These are phyloP conservation scores for Coniochaeta hoffmannii DNA, from an alignment of 2,329 filamentous ascomycete species.

Conservation along the genomic window DNA sequence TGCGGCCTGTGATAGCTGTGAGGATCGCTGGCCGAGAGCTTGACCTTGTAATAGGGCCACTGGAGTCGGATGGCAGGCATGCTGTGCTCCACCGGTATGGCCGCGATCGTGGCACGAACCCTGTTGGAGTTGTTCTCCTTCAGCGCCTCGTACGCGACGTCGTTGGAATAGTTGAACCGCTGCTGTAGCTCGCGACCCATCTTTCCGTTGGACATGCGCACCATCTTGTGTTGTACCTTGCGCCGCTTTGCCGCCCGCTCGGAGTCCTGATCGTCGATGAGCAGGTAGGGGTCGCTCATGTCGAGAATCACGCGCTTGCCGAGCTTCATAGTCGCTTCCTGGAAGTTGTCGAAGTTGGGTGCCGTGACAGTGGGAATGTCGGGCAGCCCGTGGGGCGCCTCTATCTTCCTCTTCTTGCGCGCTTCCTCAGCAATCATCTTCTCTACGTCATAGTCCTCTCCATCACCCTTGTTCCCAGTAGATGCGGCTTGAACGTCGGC, in stretches of 20 bases:
- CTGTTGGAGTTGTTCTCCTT: slow-evolving; percentile 98
- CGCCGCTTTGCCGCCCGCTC: slow-evolving; percentile 55
- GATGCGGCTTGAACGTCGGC: too few relatives aligned
- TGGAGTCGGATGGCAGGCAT: slow-evolving; percentile 85
- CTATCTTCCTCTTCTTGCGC: slow-evolving; percentile 56
- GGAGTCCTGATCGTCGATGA: slow-evolving; percentile 70
- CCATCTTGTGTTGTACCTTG: slow-evolving; percentile 48
- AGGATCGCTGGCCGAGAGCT: slow-evolving; percentile 60
- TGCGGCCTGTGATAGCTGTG: slow-evolving; percentile 78
- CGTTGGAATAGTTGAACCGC: slow-evolving; percentile 94
- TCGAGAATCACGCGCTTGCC: slow-evolving; percentile 78
- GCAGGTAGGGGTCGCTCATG: slow-evolving; percentile 77
- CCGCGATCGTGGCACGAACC: slow-evolving; percentile 84
- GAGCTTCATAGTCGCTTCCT: slow-evolving; percentile 62
- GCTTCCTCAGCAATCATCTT: slow-evolving; percentile 47
- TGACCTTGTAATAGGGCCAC: slow-evolving; percentile 93
- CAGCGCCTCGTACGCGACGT: slow-evolving; percentile 88
- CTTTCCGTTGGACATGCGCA: slow-evolving; percentile 60
- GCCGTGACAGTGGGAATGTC: slow-evolving; percentile 52
- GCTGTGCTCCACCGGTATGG: slow-evolving; percentile 89
- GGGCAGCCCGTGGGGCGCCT: slow-evolving; percentile 45
- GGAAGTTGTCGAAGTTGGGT: slow-evolving; percentile 74
- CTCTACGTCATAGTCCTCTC: slow-evolving; percentile 59
- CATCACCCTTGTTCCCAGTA: too few relatives aligned
- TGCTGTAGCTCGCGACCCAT: slow-evolving; percentile 66